Base-by-base conservation (phyloP, 495 filamentous ascomycete species). In the Aspergillus bertholletiae region DNA sequence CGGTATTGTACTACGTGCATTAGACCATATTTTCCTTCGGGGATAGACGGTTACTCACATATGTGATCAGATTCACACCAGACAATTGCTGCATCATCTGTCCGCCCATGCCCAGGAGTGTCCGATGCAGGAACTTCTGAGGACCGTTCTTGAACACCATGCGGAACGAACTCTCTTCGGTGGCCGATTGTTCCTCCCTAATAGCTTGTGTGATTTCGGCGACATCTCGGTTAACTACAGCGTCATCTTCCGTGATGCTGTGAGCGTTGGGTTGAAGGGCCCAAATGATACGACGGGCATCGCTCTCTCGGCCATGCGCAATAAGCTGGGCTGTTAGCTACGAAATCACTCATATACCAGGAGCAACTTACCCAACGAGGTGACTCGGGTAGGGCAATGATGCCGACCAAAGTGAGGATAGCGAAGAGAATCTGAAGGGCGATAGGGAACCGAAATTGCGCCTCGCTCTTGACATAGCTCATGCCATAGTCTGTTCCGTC, bases 351-450 rank as follows among this genome's bases (percentile, higher is more conserved):
- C 0, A 49, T 49, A 5, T 56, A 59, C 43, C 64, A 57, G 45
- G 59, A 30, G 17, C n/a, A 53, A 74, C 51, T 40, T 54, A 66
- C 64, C 71, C 69, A 73, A 59, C 82, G 62, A 66, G 83, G 71
- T 54, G 80, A 80, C 66, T 84, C 78, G 17, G 84, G 73, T 35
- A 84, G 70, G 66, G 73, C 73, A 2, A 79, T 65, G 5, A 77
- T 63, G 5, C 75, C 79, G 21, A 60, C 58, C 46, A 71, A 78
- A 5, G 80, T 71, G 35, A 80, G 45, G 51, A 82, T 64, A 12
- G 81, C 78, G 61, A 84, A 83, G 48, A 83, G 57, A 54, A 81
- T 78, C 52, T 84, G 80, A 17, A 83, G 69, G 7, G 78, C 80
- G 1, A 84, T 64, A 1, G 80, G 80, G 27, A 84, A 74, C 27